Evolutionary conservation across 176 grass and related monocot species (phyloP), one percentile per base, ranked within the genome.

Genomic region (Dendrocalamus sinicus): DNA sequence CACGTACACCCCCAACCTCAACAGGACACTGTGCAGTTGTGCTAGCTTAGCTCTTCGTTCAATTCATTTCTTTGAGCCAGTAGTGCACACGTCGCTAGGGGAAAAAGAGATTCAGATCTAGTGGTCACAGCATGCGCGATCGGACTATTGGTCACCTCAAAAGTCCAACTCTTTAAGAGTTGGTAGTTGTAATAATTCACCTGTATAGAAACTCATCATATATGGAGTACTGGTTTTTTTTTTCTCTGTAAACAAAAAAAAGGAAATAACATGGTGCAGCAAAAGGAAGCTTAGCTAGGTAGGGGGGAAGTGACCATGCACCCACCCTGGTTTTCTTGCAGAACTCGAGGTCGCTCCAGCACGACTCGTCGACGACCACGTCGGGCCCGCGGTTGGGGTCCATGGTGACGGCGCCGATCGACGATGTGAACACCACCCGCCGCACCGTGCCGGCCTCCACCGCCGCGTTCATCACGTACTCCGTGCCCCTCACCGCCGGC

Each of bases 301-400:
- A 40, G 48, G n/a, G 3, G 48, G 65, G 4, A 44, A 67, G 62
- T 12, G 44, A 39, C 59, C 9, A 41, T 8, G 9, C 79, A 87
- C 76, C 14, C 45, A 92, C 96, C 90, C 72, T 92, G 44, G 96
- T 98, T 68, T 94, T 92, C 91, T 94, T 96, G 96, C 96, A 98
- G 88, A 70, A 94, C 2, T 98, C 90, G 74, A 95, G 93, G 82
- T 98, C 96, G 85, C 96, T 98, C 96, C 96, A 98, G 86, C 89
- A 98, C 0, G 86, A 88, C 85, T 98, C 96, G 69, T 98, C 91
- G 59, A 98, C 96, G 28, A 94, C 93, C 5, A 91, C 96, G 72
- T 98, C 92, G 2, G 90, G 84, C 28, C 86, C 88, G 35, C 93
- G 96, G 72, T 52, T 90, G 22, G 96, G 96, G 81, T 98, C 80